Conservation (phyloP, 164 flowering plant species). For the Akebia trifoliata region DNA sequence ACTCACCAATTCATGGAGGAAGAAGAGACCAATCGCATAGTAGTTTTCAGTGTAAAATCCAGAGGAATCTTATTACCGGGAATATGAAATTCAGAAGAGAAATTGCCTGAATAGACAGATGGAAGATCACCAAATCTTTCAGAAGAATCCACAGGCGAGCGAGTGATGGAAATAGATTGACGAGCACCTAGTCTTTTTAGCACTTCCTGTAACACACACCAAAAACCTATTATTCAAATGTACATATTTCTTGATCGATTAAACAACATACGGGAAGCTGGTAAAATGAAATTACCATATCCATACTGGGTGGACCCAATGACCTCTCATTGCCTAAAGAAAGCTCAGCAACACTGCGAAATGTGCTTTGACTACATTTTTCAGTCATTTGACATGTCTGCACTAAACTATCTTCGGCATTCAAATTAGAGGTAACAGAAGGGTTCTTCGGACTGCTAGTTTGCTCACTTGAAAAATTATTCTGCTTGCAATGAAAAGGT, state of each 20-base stretch:
- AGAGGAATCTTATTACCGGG: constrained; percentile 60
- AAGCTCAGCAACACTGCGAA: constrained; percentile 67
- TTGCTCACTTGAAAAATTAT: constrained; percentile 26
- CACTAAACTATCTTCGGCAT: constrained; percentile 23
- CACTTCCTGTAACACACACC: constrained; percentile 43
- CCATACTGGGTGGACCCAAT: constrained; percentile 33
- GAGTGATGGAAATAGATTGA: constrained; percentile 29
- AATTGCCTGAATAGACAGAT: constrained; percentile 21
- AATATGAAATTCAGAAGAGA: constrained; percentile 40
- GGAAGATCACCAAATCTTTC: constrained; percentile 27
- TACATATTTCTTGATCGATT: not conserved
- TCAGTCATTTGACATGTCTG: constrained; percentile 33
- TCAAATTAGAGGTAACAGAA: constrained; percentile 24
- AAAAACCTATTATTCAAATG: not conserved
- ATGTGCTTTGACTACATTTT: constrained; percentile 44
- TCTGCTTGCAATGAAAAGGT: constrained; percentile 35
- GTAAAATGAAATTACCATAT: constrained; percentile 56
- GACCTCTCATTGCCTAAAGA: constrained; percentile 42
- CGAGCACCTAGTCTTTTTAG: constrained; percentile 64
- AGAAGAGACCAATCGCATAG: constrained; percentile 59
- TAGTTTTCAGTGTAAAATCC: constrained; percentile 80
- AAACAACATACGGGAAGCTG: not conserved
- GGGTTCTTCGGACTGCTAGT: constrained; percentile 23
- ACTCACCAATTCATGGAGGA: constrained; percentile 77
- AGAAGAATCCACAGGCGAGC: constrained; percentile 27